Conservation (phyloP, 768 basidiomycete genomes). For the Xerocomellus intermedius region DNA sequence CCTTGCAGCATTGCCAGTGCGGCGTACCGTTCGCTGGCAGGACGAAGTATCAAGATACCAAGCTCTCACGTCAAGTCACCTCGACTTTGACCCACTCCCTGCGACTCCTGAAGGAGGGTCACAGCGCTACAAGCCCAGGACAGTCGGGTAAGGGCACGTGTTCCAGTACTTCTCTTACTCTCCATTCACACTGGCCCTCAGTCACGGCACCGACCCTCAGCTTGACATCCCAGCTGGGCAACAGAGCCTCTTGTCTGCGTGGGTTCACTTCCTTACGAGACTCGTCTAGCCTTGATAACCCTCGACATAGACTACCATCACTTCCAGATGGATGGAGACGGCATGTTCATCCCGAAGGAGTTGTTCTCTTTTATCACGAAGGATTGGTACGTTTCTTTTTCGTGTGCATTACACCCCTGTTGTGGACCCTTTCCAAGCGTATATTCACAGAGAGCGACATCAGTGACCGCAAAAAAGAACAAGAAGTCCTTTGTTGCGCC, state of each 20-base stretch:
- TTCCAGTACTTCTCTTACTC: background rate
- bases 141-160: background rate
- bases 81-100: background rate
- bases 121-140: conserved; percentile 7
- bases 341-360: conserved; percentile 16
- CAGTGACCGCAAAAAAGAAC: background rate
- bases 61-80: too few relatives aligned
- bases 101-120: conserved; percentile 11
- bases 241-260: conserved; percentile 7
- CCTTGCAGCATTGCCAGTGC: conserved; percentile 7
- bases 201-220: background rate
- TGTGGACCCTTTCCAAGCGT: conserved; percentile 4
- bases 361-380: conserved; percentile 12
- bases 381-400: conserved; percentile 5
- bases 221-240: conserved; percentile 9
- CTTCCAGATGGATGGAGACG: conserved; percentile 6
- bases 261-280: background rate
- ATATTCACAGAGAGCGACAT: conserved; percentile 16
- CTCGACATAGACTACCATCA: background rate
- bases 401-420: background rate
- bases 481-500: conserved; percentile 2
- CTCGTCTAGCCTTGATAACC: background rate
- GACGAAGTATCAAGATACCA: background rate
- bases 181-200: background rate
- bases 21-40: background rate